Evolutionary conservation across 208 protist species (phyloP).

Genomic region (Endotrypanum monterogeii): DNA sequence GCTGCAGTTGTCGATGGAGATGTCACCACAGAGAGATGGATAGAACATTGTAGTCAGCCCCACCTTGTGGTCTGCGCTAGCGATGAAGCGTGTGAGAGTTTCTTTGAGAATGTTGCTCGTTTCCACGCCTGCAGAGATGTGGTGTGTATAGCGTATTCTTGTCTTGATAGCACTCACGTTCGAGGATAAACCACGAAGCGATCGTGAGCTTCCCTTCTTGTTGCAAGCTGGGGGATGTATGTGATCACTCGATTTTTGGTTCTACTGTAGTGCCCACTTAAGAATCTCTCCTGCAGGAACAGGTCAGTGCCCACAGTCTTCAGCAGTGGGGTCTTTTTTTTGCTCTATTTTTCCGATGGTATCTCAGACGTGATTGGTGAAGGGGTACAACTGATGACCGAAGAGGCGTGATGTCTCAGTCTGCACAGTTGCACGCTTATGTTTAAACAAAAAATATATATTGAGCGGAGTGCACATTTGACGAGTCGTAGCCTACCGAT

Average conservation of each 20-base stretch:
- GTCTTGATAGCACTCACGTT: background rate
- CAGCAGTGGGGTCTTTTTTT: no score
- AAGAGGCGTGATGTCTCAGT: background rate
- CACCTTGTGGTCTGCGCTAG: background rate
- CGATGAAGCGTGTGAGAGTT: background rate
- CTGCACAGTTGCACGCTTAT: background rate
- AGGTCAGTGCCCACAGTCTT: background rate
- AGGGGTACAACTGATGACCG: background rate
- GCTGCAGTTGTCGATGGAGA: slow-evolving; percentile 47
- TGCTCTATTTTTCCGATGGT: background rate
- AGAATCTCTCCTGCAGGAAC: background rate
- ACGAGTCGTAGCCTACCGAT: background rate
- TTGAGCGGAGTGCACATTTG: background rate
- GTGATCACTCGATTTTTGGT: background rate
- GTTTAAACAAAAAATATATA: background rate
- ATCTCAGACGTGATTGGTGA: background rate
- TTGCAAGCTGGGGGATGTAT: background rate
- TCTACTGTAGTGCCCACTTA: background rate
- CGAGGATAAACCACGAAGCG: background rate
- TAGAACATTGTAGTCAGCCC: background rate
- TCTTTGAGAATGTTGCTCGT: background rate
- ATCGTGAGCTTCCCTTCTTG: background rate
- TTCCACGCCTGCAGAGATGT: background rate
- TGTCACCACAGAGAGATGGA: slow-evolving; percentile 5
- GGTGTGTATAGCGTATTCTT: background rate